Evolutionary conservation across 108 stramenopile species (phyloP), one percentile per base, ranked within the genome.

Genomic region (Skeletonema menzelii): DNA sequence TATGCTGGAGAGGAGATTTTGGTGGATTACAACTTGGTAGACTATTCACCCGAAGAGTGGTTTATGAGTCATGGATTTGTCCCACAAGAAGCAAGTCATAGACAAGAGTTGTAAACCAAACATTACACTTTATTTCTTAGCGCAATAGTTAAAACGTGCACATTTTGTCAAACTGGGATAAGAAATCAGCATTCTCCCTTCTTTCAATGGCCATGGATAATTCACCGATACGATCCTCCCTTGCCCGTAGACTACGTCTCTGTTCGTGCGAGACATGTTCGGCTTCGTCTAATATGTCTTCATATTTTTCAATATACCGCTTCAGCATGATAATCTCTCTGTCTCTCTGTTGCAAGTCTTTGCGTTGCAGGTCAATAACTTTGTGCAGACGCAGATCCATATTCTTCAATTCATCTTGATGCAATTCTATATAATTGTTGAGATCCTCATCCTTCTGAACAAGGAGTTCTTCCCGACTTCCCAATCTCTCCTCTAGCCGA

Each of bases 191-290:
- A 24, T 35, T 60, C 22, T 60, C 8, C 0, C 19, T 35, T 20
- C 19, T 60, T 60, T 80, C 72, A 42, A 80, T 73, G 13, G 67
- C 72, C 11, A 35, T 22, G 1, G 63, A 70, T 32, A 79, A 40
- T 27, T 63, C 28, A 47, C 68, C 67, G n/a, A 72, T 68, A 4
- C 55, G 35, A 22, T 63, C 26, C 19, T 56, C 56, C 15, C 65
- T 66, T 4, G 42, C 61, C 49, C 32, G 42, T 8, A 72, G 65
- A 20, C 59, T 19, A 24, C 3, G 6, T 17, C 56, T 56, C 19
- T 80, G 79, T 40, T 64, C 67, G 1, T 17, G 67, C 13, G 67
- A 47, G 37, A 67, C 49, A 27, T 80, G 59, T 6, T 80, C 67
- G 11, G 67, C 79, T 4, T 80, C 67, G 14, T 80, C 62, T 0